phyloP scores from a whole-genome alignment of 768 basidiomycete genomes.

The Hydnum rufescens region DNA sequence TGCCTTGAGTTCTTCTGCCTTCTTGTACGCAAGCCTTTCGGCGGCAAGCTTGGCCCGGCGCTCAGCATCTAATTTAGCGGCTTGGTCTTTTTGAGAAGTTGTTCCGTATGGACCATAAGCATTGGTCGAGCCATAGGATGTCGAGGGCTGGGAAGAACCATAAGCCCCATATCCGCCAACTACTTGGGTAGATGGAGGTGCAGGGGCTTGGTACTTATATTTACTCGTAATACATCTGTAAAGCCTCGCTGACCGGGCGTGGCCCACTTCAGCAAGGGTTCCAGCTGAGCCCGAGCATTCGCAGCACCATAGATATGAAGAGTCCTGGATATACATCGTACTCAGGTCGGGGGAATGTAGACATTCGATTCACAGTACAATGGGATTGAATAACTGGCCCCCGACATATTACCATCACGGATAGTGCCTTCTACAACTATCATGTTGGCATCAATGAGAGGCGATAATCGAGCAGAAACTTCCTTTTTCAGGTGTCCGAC shows the following conservation, averaged over 20 bases:
- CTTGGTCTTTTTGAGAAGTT: slow-evolving; percentile 10
- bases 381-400: slow-evolving; percentile 22
- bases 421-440: slow-evolving; percentile 56
- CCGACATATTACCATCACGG: slow-evolving; percentile 37
- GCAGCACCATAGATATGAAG: slow-evolving; percentile 52
- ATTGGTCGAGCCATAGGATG: no score
- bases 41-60: slow-evolving; percentile 11
- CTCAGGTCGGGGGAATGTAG: background rate
- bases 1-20: slow-evolving; percentile 44
- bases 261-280: slow-evolving; percentile 53
- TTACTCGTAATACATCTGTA: background rate
- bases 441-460: slow-evolving; percentile 41
- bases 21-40: slow-evolving; percentile 21
- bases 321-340: slow-evolving; percentile 23
- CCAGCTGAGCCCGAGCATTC: slow-evolving; percentile 37
- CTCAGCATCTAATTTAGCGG: slow-evolving; percentile 5
- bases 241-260: slow-evolving; percentile 50
- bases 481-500: slow-evolving; percentile 45
- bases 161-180: background rate
- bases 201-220: background rate
- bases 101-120: no score
- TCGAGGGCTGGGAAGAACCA: background rate
- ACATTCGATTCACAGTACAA: slow-evolving; percentile 8
- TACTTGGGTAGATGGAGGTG: background rate
- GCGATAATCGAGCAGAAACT: slow-evolving; percentile 40